Evolutionary conservation across 1,284 basidiomycete genomes (phyloP).

Genomic region (Volvariella surrecta): DNA sequence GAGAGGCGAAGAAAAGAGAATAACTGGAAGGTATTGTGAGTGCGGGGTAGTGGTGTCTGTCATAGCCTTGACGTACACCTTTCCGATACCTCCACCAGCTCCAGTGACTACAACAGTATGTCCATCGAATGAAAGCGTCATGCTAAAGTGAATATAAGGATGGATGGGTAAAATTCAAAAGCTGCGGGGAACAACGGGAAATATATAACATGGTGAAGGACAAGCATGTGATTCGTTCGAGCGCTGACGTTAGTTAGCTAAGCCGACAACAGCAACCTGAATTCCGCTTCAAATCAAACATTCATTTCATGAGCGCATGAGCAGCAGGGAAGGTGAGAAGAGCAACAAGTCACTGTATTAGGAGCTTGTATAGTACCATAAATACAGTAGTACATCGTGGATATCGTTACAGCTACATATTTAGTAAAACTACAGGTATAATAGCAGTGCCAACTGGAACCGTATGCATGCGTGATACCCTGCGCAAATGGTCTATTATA

Average conservation of each 20-base stretch:
- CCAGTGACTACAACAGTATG: slow-evolving; percentile 95
- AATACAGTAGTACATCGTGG: no score
- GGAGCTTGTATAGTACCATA: no score
- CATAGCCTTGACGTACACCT: slow-evolving; percentile 55
- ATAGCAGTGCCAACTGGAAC: no score
- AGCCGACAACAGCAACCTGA: slow-evolving; percentile 7
- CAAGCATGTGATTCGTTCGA: slow-evolving; percentile 23
- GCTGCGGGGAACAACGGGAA: neutral
- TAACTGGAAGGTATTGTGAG: slow-evolving; percentile 48
- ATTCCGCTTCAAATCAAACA: neutral
- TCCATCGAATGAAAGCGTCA: slow-evolving; percentile 78
- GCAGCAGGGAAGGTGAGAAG: neutral
- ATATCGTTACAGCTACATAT: no score
- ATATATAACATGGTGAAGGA: neutral
- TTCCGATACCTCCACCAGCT: slow-evolving; percentile 91
- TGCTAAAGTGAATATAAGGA: slow-evolving; percentile 16
- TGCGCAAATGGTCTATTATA: no score
- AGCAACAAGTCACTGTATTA: no score
- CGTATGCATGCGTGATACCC: no score
- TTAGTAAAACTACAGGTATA: no score
- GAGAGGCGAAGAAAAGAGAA: slow-evolving; percentile 81
- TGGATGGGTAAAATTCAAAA: slow-evolving; percentile 6
- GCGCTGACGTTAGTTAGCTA: slow-evolving; percentile 6
- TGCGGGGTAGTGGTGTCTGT: neutral
- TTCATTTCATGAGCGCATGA: neutral